Evolutionary conservation across 129 eudicot species (phyloP).

Genomic region (Chrysanthemum makinoi): DNA sequence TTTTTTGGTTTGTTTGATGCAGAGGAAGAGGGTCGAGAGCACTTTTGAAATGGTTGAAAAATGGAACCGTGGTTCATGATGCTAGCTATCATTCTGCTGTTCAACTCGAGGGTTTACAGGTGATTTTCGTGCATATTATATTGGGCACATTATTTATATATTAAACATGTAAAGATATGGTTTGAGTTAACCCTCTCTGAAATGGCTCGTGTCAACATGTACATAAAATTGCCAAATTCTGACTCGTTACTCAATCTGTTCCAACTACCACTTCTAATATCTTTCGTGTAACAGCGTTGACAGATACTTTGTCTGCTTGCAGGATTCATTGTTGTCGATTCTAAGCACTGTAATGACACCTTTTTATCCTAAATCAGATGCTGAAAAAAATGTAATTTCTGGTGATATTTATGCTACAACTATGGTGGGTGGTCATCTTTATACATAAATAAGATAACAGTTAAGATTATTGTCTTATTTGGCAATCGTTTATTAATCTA

Average conservation of each 20-base stretch:
- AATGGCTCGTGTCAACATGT: neutral
- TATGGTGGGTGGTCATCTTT: slow-evolving; percentile 50
- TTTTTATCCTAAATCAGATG: slow-evolving; percentile 33
- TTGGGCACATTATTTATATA: neutral
- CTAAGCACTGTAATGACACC: slow-evolving; percentile 57
- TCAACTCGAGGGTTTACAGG: slow-evolving; percentile 94
- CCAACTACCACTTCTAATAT: neutral
- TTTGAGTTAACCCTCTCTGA: neutral
- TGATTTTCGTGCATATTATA: slow-evolving; percentile 25
- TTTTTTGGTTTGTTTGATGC: slow-evolving; percentile 30
- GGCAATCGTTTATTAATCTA: neutral
- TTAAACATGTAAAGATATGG: neutral
- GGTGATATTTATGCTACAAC: slow-evolving; percentile 61
- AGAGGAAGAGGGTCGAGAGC: slow-evolving; percentile 97
- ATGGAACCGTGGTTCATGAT: slow-evolving; percentile 84
- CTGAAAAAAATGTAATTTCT: slow-evolving; percentile 47
- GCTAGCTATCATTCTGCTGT: slow-evolving; percentile 71
- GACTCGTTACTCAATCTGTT: neutral
- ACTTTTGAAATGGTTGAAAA: slow-evolving; percentile 64
- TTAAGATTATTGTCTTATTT: neutral
- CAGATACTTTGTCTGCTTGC: slow-evolving; percentile 26
- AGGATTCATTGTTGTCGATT: slow-evolving; percentile 56
- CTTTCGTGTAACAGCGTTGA: neutral
- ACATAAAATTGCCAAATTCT: neutral
- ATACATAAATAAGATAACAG: neutral